phyloP scores from a whole-genome alignment of 805 yeast genomes.

The Nakazawaea populi region DNA sequence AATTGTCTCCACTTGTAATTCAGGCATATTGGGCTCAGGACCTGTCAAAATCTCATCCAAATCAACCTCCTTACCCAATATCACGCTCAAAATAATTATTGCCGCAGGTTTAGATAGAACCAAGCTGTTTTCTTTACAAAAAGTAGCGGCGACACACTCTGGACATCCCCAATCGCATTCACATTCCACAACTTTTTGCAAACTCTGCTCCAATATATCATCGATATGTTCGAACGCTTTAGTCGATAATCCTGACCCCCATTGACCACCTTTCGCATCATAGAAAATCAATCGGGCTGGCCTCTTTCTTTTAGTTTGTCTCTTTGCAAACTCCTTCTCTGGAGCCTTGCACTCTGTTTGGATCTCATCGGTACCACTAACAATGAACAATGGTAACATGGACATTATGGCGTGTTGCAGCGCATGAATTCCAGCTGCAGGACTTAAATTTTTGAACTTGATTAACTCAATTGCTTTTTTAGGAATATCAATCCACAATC shows the following conservation, averaged over 20 bases:
- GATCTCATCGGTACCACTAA: slow-evolving; percentile 72
- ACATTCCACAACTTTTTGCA: slow-evolving; percentile 57
- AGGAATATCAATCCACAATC: slow-evolving; percentile 91
- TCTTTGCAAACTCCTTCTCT: slow-evolving; percentile 83
- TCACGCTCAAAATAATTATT: slow-evolving; percentile 52
- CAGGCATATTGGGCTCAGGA: slow-evolving; percentile 74
- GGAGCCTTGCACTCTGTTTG: slow-evolving; percentile 97
- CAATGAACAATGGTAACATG: slow-evolving; percentile 65
- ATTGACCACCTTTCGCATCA: slow-evolving; percentile 76
- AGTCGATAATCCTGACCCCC: slow-evolving; percentile 74
- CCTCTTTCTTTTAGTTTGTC: slow-evolving; percentile 65
- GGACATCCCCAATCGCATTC: slow-evolving; percentile 70
- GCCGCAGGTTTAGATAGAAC: slow-evolving; percentile 91
- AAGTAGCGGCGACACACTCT: slow-evolving; percentile 76
- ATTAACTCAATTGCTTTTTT: slow-evolving; percentile 53
- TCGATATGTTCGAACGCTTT: slow-evolving; percentile 79
- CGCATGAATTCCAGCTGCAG: slow-evolving; percentile 94
- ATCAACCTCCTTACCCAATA: slow-evolving; percentile 51
- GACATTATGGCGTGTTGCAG: slow-evolving; percentile 89
- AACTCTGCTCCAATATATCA: slow-evolving; percentile 54
- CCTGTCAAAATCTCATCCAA: slow-evolving; percentile 53
- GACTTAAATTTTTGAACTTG: slow-evolving; percentile 48
- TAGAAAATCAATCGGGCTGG: slow-evolving; percentile 85
- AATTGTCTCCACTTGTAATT: slow-evolving; percentile 61
- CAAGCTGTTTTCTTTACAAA: slow-evolving; percentile 73